Evolutionary conservation across 1,284 basidiomycete species (phyloP), one percentile per base, ranked within the genome.

Genomic region (Marasmius oreades): DNA sequence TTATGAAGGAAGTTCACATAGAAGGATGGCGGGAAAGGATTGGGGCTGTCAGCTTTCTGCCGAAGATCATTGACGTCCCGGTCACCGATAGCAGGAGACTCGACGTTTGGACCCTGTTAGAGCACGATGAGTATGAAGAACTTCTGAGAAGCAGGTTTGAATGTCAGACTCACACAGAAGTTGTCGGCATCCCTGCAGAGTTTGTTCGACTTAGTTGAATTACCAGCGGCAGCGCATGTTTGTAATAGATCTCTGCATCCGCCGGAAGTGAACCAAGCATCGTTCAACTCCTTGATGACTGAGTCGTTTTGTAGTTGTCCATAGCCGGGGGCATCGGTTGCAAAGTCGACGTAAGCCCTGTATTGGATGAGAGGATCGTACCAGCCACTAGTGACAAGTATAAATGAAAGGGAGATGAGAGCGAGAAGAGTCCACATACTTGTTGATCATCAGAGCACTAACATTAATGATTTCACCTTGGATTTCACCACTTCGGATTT

Each of bases 281-380:
- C 59, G 26, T 79, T 84, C 20, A 86, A 69, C 50, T 74, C 60
- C 20, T 71, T 63, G 51, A 87, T 66, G 2, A 81, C 77, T 2
- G 64, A 57, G 47, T 77, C 70, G 28, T 72, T 73, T 58, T 82
- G 80, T 2, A 87, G 76, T 59, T 76, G 84, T 7, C 85, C 84
- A 59, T 86, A 87, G 18, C 84, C 83, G 2, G 85, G 85, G 0
- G 85, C 85, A 43, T 83, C 65, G 0, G 75, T 78, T 0, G 83
- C 81, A 58, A 86, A 88, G 44, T 74, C 73, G 55, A 87, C 73
- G 58, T 82, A 86, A 5, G 85, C 79, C 60, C 82, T 64, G 62
- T 82, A 79, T 61, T 86, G 85, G 44, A 86, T 73, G 23, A 85
- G 71, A 0, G 85, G 83, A 61, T 88, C 85, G 55, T 76, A 83